Percentiles rank a stretch among this genome's conserved stretches.
phyloP scores from a whole-genome alignment of 352 stramenopile species.

The Peronospora tabacina region DNA sequence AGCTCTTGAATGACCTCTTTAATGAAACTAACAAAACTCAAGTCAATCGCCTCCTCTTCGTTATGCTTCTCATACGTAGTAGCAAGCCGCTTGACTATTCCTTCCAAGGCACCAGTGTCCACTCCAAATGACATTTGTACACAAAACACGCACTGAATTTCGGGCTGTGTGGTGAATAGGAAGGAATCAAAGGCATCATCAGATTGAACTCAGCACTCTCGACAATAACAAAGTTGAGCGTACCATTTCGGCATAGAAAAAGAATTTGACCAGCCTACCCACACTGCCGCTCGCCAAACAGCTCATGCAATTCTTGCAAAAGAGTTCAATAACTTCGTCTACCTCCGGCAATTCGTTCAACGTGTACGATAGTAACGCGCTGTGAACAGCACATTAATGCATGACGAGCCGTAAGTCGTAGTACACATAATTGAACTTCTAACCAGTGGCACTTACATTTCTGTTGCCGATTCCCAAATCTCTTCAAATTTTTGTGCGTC shows the following conservation, averaged over 20 bases:
- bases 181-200: not conserved
- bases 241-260: constrained; percentile 85
- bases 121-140: constrained; percentile 68
- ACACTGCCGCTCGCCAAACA: constrained; percentile 75
- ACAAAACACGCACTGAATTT: constrained; percentile 78
- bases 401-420: not conserved
- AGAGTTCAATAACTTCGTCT: constrained; percentile 68
- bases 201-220: not conserved
- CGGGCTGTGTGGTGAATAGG: constrained; percentile 30
- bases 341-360: constrained; percentile 56
- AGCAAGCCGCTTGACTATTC: constrained; percentile 67
- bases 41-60: constrained; percentile 66
- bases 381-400: constrained; percentile 18
- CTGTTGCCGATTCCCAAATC: constrained; percentile 53
- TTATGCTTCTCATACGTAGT: constrained; percentile 47
- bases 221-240: not conserved
- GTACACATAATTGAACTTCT: not conserved
- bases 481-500: constrained; percentile 76
- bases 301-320: constrained; percentile 57
- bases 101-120: constrained; percentile 41
- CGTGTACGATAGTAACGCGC: constrained; percentile 41
- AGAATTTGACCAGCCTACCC: constrained; percentile 78
- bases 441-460: constrained; percentile 51
- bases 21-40: constrained; percentile 81
- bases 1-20: constrained; percentile 67